These are phyloP conservation scores for Aspergillus sp. DNA, from an alignment of 2,329 filamentous ascomycete genomes.

Conservation along the genomic window DNA sequence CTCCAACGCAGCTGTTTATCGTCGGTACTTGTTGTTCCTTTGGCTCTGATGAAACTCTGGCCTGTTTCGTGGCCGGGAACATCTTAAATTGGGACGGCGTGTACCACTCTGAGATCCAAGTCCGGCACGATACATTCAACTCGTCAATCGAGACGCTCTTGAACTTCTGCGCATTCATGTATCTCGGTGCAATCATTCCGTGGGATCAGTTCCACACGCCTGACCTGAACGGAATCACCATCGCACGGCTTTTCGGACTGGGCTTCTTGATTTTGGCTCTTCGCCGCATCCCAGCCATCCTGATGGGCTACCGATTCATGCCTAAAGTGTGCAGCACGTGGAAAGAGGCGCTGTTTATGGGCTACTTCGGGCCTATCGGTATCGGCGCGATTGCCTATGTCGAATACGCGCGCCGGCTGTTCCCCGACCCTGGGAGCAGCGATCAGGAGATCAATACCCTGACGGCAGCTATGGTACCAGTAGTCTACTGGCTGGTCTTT, in stretches of 20 bases:
- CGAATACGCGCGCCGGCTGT: constrained; percentile 45
- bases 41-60: constrained; percentile 60
- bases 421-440: constrained; percentile 41
- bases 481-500: constrained; percentile 48
- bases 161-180: constrained; percentile 63
- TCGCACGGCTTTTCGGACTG: constrained; percentile 50
- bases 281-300: constrained; percentile 57
- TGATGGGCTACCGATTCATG: constrained; percentile 57
- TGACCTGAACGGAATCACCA: constrained; percentile 53
- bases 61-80: constrained; percentile 61
- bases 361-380: constrained; percentile 52
- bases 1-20: constrained; percentile 51
- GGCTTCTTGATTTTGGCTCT: constrained; percentile 55
- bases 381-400: constrained; percentile 48
- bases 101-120: constrained; percentile 57
- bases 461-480: constrained; percentile 37
- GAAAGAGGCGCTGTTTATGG: constrained; percentile 62
- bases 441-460: constrained; percentile 42
- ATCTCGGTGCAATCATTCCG: constrained; percentile 56
- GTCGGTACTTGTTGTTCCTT: constrained; percentile 58
- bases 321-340: constrained; percentile 52
- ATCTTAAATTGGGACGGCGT: constrained; percentile 62
- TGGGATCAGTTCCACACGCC: constrained; percentile 57
- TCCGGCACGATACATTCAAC: constrained; percentile 62
- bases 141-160: constrained; percentile 57